phyloP scores from a whole-genome alignment of 306 rosid species.

The Luffa acutangula region DNA sequence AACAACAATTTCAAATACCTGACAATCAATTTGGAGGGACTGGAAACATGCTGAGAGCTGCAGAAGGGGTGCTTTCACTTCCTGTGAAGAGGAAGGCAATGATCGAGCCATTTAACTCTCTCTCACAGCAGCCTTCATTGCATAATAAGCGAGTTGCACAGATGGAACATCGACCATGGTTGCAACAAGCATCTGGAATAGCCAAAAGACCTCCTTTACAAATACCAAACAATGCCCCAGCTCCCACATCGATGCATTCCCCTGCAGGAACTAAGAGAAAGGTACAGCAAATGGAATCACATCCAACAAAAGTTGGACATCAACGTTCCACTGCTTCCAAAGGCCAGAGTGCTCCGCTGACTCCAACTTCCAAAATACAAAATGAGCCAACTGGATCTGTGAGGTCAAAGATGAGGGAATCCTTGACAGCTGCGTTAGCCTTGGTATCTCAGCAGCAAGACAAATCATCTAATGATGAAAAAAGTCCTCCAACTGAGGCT shows the following conservation, averaged over 20 bases:
- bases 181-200: constrained; percentile 43
- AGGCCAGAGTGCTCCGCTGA: constrained; percentile 32
- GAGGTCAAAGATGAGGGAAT: constrained; percentile 96
- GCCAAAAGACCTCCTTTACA: constrained; percentile 28
- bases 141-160: constrained; percentile 46
- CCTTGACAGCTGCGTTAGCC: constrained; percentile 65
- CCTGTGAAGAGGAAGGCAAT: constrained; percentile 64
- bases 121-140: constrained; percentile 18
- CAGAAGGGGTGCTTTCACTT: constrained; percentile 29
- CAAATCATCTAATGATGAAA: constrained; percentile 14
- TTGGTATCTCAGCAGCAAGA: constrained; percentile 48
- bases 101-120: constrained; percentile 22
- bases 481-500: constrained; percentile 23
- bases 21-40: constrained; percentile 28
- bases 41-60: constrained; percentile 20
- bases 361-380: constrained; percentile 44
- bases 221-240: constrained; percentile 24
- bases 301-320: constrained; percentile 40
- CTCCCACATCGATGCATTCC: constrained; percentile 16
- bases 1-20: constrained; percentile 21
- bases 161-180: constrained; percentile 62
- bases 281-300: constrained; percentile 36
- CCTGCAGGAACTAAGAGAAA: constrained; percentile 44
- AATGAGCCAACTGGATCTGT: constrained; percentile 65
- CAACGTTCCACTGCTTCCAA: constrained; percentile 45